Evolutionary conservation across 805 yeast species (phyloP).

Genomic region (Tetrapisispora phaffii): DNA sequence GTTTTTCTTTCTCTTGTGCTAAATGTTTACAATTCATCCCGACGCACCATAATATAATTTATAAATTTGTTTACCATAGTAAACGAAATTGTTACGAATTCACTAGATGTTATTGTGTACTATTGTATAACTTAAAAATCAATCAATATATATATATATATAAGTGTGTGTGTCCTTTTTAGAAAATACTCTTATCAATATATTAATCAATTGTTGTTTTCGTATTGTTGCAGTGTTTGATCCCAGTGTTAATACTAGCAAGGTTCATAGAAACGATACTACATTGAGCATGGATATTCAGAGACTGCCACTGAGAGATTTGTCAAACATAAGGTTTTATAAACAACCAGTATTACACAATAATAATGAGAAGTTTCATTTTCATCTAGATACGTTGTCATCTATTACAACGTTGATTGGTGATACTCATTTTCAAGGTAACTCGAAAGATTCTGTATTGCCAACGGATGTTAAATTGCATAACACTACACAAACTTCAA

Average conservation of each 20-base stretch:
- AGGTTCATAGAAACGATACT: background rate
- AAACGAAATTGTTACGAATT: too few relatives aligned
- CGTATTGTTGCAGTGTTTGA: too few relatives aligned
- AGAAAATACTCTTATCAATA: too few relatives aligned
- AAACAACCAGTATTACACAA: conserved; percentile 7
- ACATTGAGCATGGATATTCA: conserved; percentile 2
- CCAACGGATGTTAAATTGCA: background rate
- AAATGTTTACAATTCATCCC: too few relatives aligned
- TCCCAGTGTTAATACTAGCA: background rate
- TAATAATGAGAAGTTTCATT: background rate
- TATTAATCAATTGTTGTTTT: too few relatives aligned
- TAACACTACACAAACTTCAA: background rate
- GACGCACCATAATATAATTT: too few relatives aligned
- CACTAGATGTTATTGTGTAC: too few relatives aligned
- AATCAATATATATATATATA: too few relatives aligned
- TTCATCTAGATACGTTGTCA: conserved; percentile 7
- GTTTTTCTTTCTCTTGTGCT: too few relatives aligned
- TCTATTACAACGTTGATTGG: conserved; percentile 16
- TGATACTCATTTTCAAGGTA: background rate
- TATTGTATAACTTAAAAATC: too few relatives aligned
- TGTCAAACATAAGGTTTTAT: conserved; percentile 20
- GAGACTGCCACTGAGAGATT: conserved; percentile 22
- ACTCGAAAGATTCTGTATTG: background rate
- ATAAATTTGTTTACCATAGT: too few relatives aligned
- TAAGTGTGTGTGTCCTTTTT: too few relatives aligned